Base-by-base conservation (phyloP, 1,284 basidiomycete genomes). In the Serendipita sp. region DNA sequence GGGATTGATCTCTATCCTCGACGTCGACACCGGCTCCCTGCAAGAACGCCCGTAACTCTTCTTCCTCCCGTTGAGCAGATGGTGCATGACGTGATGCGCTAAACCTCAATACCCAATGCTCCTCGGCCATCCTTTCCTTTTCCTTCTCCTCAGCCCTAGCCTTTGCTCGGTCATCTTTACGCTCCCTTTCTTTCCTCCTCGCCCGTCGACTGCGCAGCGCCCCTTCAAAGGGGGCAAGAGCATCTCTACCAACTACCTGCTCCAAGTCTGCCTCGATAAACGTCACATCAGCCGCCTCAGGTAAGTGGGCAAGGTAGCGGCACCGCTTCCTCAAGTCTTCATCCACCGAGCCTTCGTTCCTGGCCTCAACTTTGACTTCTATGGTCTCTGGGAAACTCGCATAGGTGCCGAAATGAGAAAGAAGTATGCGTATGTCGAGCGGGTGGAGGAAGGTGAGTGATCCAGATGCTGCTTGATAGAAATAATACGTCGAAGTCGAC, bases 381-480 rank as follows among this genome's bases (percentile, higher is more conserved):
- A 99, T 87, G 13, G 78, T 78, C 66, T 90, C 83, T 0, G 96
- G 95, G 72, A 99, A 95, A 1, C 84, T 79, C 1, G 85, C 75
- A 68, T 98, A 98, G 64, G 80, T 81, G 68, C 83, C 79, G 74
- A 87, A 97, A 71, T 94, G 87, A 10, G 91, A 82, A 15, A 93
- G 78, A 13, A 99, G 79, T 64, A 97, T 93, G 74, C 88, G 89
- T 74, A 95, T 96, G 72, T 99, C 95, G 44, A 99, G 81, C 1
- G 95, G 94, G 70, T 96, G 93, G 13, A 99, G 81, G 76, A 90
- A 99, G 68, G 98, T 82, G 17, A 91, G 89, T 65, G 91, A 80
- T 15, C 95, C 96, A 1, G 91, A 91, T 0, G 91, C 85, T 10
- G 93, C 90, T 74, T 99, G 96, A 73, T 97, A 99, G 74, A 91